Base-by-base conservation (phyloP, 768 basidiomycete genomes). In the Trametes cubensis region DNA sequence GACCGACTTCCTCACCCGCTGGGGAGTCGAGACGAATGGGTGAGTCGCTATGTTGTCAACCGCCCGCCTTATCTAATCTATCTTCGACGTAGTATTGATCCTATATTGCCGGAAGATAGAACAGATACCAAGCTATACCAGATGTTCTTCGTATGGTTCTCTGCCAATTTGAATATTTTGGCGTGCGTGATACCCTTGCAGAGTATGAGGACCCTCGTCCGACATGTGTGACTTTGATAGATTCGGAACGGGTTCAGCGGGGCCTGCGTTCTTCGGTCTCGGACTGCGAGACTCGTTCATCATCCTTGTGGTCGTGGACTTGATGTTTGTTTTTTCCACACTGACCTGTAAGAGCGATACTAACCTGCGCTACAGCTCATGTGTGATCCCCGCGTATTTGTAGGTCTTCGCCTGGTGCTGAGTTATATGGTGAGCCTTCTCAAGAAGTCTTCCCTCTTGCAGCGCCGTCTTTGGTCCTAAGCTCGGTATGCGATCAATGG, bases 81-180 rank as follows among this genome's bases (percentile, higher is more conserved):
- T 61, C 18, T 42, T 17, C 21, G 18, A 11, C 40, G 34, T 52
- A 85, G 87, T 0, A 87, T 84, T 23, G 71, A 80, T 20, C 88
- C 88, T 4, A 81, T 84, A 1, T 70, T 81, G 0, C 65, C 71
- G 2, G 80, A 80, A 26, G 75, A 82, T 45, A 80, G 87, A 48
- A 78, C 68, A 10, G 87, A 89, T 66, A 80, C 75, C n/a, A 81
- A 82, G 48, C 80, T 83, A 53, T 83, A 82, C 67, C 86, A 89
- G 62, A 73, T 88, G 66, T 89, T 89, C 76, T 86, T 86, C 67
- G 77, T 89, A 4, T 89, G 88, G 88, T 86, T 89, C 67, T 84
- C 88, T 8, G 80, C 83, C 56, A 88, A 87, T 69, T 80, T 87
- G 72, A 88, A 88, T 66, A 81, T 89, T 26, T 75, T 87, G 18